phyloP scores from a whole-genome alignment of 805 yeast species.

The Yamadazyma takamatsuzukensis region DNA sequence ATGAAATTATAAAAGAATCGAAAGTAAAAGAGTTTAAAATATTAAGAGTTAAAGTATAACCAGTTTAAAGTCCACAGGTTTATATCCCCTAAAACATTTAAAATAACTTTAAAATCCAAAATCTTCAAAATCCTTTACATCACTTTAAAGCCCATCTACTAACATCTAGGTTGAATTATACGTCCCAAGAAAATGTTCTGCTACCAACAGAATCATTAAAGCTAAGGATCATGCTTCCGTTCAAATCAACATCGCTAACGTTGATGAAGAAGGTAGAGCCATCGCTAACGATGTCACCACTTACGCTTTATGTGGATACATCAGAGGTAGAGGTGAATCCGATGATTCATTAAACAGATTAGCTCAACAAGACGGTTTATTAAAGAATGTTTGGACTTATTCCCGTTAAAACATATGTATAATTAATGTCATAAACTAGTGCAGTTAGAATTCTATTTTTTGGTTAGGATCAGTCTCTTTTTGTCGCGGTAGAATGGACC shows the following conservation, averaged over 20 bases:
- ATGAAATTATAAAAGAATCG: no score
- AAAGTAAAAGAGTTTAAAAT: no score
- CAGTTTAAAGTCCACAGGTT: no score
- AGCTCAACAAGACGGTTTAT: slow-evolving; percentile 97
- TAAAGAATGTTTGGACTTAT: slow-evolving; percentile 94
- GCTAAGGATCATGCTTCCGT: slow-evolving; percentile 99
- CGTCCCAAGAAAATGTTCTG: slow-evolving; percentile 99
- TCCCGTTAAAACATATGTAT: slow-evolving; percentile 64
- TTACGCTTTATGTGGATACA: slow-evolving; percentile 95
- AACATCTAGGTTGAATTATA: slow-evolving; percentile 90
- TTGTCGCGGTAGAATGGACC: no score
- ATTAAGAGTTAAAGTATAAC: no score
- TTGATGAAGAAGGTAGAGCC: slow-evolving; percentile 94
- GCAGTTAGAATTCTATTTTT: slow-evolving; percentile 36
- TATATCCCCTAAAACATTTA: no score
- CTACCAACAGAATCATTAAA: slow-evolving; percentile 99
- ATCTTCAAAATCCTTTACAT: no score
- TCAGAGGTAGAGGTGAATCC: slow-evolving; percentile 99
- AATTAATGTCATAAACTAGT: slow-evolving; percentile 19
- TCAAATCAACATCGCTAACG: slow-evolving; percentile 98
- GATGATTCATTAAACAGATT: slow-evolving; percentile 99
- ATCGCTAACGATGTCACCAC: slow-evolving; percentile 87
- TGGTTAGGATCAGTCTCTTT: slow-evolving; percentile 48
- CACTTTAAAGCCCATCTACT: no score
- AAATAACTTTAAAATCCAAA: no score